Percentiles rank a stretch among this genome's conserved stretches.
These are phyloP conservation scores for Beauveria medogensis DNA, from an alignment of 2,329 filamentous ascomycete species.

Conservation along the genomic window DNA sequence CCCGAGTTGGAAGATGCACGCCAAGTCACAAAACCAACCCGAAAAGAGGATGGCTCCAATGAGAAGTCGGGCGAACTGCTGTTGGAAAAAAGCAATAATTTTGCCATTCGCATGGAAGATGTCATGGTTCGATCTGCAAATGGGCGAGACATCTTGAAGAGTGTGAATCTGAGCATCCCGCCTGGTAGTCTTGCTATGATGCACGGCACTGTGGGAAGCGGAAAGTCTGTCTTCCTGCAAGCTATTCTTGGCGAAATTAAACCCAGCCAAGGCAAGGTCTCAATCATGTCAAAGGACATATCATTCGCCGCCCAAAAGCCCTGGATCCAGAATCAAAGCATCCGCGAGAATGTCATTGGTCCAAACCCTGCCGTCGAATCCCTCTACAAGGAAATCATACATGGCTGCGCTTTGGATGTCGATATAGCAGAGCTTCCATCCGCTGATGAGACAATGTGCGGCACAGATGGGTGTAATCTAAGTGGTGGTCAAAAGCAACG, in stretches of 20 bases:
- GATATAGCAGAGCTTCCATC: background rate
- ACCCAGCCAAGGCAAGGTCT: background rate
- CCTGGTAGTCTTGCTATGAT: background rate
- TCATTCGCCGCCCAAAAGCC: background rate
- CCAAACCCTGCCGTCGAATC: background rate
- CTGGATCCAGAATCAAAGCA: background rate
- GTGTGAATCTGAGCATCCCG: background rate
- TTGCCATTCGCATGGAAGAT: background rate
- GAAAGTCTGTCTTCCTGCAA: background rate
- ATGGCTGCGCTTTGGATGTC: background rate
- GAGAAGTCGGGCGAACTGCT: background rate
- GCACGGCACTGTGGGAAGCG: background rate
- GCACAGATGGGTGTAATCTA: conserved; percentile 15
- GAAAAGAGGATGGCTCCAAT: too few species aligned
- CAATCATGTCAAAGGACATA: background rate
- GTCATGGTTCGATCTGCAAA: background rate
- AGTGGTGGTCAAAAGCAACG: conserved; percentile 37
- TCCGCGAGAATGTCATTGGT: background rate
- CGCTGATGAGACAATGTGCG: background rate
- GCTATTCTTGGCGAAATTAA: background rate
- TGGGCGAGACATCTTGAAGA: background rate
- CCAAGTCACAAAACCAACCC: background rate
- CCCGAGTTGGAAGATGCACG: background rate
- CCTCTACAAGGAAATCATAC: background rate
- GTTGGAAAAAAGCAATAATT: background rate